Base-by-base conservation (phyloP, 2,329 filamentous ascomycete genomes). In the Trichoderma citrinoviride region DNA sequence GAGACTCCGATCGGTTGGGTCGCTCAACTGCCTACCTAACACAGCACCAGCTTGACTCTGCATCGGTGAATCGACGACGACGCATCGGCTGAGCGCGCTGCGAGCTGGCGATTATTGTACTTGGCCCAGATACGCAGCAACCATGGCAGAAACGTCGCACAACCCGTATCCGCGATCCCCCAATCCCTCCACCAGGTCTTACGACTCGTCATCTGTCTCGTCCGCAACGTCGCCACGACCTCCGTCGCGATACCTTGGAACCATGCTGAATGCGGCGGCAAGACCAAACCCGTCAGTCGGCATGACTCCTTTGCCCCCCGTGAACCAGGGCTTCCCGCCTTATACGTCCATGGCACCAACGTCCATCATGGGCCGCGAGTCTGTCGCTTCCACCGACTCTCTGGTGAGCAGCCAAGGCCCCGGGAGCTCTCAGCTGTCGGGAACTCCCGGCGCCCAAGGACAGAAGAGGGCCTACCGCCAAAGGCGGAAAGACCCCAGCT, bases 381-480 rank as follows among this genome's bases (percentile, higher is more conserved):
- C 86, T 44, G 75, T 87, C 58, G 80, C 83, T n/a, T 86, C 84
- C 21, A 82, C 80, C 68, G 85, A 86, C 64, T 87, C 85, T 64
- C 81, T 82, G 63, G 77, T 79, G 69, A 83, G 82, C 72, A 86
- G 84, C 17, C 85, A 85, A 29, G 82, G 81, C 17, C 70, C 71
- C 10, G 73, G 72, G 23, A 70, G 71, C 53, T 68, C 75, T 17
- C 76, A 78, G n/a, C 54, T 77, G 41, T 68, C 71, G 19, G 75
- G 74, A 83, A 82, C 71, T 76, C 69, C 74, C 85, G 69, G 72
- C 1, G 54, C 66, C 5, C 90, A 91, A 70, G 86, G 90, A 37
- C 92, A 96, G 76, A 98, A 98, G 77, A 84, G 95, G 74, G 94
- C 95, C 3, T 99, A 98, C 79, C 88, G 95, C 25, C 95, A 99